These are phyloP conservation scores for Cladosporium sp. DNA, from an alignment of 2,329 filamentous ascomycete genomes.

Conservation along the genomic window DNA sequence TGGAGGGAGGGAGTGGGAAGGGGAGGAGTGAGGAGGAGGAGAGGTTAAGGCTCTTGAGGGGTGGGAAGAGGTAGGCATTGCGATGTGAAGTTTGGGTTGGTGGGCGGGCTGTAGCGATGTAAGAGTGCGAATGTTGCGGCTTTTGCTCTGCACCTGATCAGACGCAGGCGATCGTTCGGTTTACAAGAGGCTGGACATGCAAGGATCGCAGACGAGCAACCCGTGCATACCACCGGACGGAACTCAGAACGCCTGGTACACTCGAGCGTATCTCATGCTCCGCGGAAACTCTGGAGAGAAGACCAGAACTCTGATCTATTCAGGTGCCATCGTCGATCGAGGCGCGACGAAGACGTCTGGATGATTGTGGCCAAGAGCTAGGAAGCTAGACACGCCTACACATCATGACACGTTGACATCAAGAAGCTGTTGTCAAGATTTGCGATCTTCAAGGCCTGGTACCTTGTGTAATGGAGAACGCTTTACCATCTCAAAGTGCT, in stretches of 20 bases:
- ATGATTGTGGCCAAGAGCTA: not conserved
- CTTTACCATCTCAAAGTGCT: not conserved
- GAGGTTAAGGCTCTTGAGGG: conserved; percentile 40
- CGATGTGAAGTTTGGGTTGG: too few relatives aligned
- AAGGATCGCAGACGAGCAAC: not conserved
- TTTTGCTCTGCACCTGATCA: not conserved
- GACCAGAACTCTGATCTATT: not conserved
- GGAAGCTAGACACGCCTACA: not conserved
- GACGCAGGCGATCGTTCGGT: too few relatives aligned
- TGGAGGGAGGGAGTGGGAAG: conserved; percentile 33
- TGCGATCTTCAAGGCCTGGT: not conserved
- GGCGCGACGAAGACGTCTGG: not conserved
- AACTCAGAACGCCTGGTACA: not conserved
- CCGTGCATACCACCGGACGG: not conserved
- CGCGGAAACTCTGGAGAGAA: not conserved
- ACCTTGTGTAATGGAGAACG: not conserved
- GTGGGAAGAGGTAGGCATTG: conserved; percentile 22
- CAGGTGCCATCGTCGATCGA: not conserved
- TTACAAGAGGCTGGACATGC: too few relatives aligned
- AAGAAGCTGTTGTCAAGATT: not conserved
- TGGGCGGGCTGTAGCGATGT: not conserved
- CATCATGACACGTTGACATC: not conserved
- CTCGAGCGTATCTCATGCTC: not conserved
- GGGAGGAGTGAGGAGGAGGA: conserved; percentile 40
- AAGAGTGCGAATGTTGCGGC: not conserved